Conservation (phyloP, 2,329 filamentous ascomycete species). For the Ceratocystis smalleyi region DNA sequence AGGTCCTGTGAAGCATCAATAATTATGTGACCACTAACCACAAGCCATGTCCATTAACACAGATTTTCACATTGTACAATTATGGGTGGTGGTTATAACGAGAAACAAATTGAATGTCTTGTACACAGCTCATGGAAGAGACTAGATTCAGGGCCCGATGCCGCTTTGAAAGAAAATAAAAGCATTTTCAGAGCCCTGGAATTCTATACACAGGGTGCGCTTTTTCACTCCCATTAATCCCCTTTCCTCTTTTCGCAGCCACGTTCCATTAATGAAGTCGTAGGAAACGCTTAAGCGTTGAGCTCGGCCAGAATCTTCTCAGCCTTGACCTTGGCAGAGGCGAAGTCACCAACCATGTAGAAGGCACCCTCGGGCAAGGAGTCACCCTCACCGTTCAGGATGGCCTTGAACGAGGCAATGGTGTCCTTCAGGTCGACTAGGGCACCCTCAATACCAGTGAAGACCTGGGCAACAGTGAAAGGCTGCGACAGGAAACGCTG, state of each 20-base stretch:
- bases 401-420: constrained; percentile 93
- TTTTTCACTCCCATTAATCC: constrained; percentile 15
- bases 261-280: background rate
- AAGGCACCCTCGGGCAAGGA: constrained; percentile 83
- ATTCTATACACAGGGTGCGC: constrained; percentile 15
- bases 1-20: background rate
- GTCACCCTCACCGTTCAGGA: constrained; percentile 88
- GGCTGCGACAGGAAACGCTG: constrained; percentile 99
- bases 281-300: constrained; percentile 28
- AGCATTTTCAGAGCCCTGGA: background rate
- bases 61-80: constrained; percentile 23
- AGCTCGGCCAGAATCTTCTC: constrained; percentile 99
- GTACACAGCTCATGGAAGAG: constrained; percentile 48
- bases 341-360: constrained; percentile 98
- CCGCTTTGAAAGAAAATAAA: background rate
- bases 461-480: constrained; percentile 76
- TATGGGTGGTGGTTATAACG: constrained; percentile 13
- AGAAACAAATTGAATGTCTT: constrained; percentile 38
- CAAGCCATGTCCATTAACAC: background rate
- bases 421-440: constrained; percentile 98
- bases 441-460: constrained; percentile 87
- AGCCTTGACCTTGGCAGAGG: constrained; percentile 86
- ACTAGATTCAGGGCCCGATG: constrained; percentile 21
- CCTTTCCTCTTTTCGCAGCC: constrained; percentile 15
- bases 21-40: background rate